Conservation (phyloP, 2,329 filamentous ascomycete genomes). For the Lanzia echinophila region DNA sequence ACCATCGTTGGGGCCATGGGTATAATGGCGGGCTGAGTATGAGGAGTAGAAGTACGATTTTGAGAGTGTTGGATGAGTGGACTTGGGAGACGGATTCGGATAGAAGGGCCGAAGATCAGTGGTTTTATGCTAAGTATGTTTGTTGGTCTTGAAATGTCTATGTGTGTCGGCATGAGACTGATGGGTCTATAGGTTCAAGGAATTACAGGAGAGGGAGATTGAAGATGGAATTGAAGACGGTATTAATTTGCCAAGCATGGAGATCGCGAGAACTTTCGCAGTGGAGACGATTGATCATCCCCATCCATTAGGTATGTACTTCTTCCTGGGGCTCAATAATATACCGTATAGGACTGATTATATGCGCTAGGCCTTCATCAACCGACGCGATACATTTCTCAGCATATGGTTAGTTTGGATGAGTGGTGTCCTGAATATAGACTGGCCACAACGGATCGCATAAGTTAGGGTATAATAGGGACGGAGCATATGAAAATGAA, state of each 20-base stretch:
- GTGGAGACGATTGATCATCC: conserved; percentile 30
- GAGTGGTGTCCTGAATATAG: conserved; percentile 26
- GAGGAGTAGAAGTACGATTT: conserved; percentile 31
- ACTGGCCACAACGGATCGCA: conserved; percentile 12
- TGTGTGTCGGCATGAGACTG: neutral
- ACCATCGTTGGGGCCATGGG: conserved; percentile 23
- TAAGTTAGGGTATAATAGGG: neutral
- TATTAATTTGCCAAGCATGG: conserved; percentile 26
- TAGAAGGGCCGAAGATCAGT: conserved; percentile 27
- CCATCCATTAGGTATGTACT: conserved; percentile 24
- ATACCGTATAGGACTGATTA: neutral
- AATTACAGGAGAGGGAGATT: conserved; percentile 19
- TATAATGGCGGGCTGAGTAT: conserved; percentile 35
- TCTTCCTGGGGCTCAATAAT: neutral
- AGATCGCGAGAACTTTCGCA: conserved; percentile 28
- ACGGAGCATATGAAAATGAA: no score
- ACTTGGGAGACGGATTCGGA: conserved; percentile 20
- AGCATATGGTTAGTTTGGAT: conserved; percentile 18
- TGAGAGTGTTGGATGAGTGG: conserved; percentile 28
- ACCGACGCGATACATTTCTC: conserved; percentile 22
- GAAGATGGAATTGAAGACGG: conserved; percentile 19
- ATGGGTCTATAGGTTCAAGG: conserved; percentile 16
- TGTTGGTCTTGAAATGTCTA: neutral
- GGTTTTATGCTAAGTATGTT: conserved; percentile 25
- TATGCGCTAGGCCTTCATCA: conserved; percentile 18